Evolutionary conservation across 208 protist genomes (phyloP).

Genomic region (Lotmaria passim): DNA sequence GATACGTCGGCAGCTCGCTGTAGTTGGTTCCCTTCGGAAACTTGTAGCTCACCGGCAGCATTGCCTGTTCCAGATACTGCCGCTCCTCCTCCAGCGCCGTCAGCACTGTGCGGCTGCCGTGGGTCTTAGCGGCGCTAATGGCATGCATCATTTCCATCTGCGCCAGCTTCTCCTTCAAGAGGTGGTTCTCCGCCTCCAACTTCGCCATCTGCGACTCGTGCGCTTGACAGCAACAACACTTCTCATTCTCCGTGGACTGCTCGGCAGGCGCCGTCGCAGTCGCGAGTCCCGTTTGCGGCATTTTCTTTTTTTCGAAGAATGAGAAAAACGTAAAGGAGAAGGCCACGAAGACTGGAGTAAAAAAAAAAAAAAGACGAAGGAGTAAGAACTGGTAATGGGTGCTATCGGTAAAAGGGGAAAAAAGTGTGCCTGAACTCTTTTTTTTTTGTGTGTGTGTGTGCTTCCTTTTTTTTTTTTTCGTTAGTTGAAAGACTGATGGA

Average conservation of each 20-base stretch:
- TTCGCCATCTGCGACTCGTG: constrained; percentile 35
- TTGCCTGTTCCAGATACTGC: constrained; percentile 45
- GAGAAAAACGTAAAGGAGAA: background rate
- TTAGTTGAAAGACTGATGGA: too few relatives aligned
- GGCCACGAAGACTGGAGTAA: background rate
- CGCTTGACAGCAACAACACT: constrained; percentile 28
- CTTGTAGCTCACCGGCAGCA: constrained; percentile 47
- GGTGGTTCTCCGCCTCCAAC: constrained; percentile 55
- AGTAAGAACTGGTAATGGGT: background rate
- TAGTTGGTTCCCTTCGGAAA: constrained; percentile 42
- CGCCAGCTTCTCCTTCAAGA: constrained; percentile 48
- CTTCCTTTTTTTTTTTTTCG: too few relatives aligned
- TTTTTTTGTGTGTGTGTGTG: background rate
- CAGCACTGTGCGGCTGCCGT: constrained; percentile 46
- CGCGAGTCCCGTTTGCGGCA: background rate
- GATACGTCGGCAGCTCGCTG: constrained; percentile 75
- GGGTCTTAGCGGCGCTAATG: constrained; percentile 48
- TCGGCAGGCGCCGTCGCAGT: background rate
- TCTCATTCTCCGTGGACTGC: constrained; percentile 11
- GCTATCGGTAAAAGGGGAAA: background rate
- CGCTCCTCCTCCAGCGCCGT: constrained; percentile 63
- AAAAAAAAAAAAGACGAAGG: constrained; percentile 2
- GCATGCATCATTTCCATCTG: constrained; percentile 64
- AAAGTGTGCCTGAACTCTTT: background rate
- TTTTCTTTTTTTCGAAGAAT: background rate